These are phyloP conservation scores for Jackrogersella multiformis DNA, from an alignment of 495 filamentous ascomycete species.

Conservation along the genomic window DNA sequence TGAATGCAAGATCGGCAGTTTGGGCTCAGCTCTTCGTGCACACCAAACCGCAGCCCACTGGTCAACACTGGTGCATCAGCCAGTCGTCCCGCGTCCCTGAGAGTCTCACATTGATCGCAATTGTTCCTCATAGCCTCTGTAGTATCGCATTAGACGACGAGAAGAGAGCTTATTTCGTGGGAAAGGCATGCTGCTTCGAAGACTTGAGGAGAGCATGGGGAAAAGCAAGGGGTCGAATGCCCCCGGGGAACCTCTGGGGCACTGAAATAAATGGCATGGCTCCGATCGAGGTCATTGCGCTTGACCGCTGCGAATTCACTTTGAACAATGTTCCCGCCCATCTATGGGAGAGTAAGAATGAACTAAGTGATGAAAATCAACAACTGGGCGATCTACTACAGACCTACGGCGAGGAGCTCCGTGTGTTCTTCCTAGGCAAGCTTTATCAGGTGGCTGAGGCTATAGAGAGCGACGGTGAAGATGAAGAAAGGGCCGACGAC, in stretches of 20 bases:
- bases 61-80: background rate
- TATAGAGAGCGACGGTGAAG: background rate
- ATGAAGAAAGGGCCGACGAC: background rate
- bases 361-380: background rate
- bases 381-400: background rate
- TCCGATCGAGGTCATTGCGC: background rate
- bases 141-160: background rate
- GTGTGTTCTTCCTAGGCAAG: background rate
- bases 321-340: background rate
- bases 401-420: background rate
- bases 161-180: background rate
- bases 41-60: background rate
- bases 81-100: background rate
- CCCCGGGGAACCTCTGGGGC: background rate
- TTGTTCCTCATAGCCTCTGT: background rate
- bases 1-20: background rate
- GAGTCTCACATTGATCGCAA: background rate
- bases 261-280: background rate
- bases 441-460: background rate
- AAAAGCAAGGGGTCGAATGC: background rate
- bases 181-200: background rate
- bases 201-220: background rate
- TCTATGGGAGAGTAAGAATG: background rate
- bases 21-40: background rate
- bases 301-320: background rate